These are phyloP conservation scores for Scutellaria minor DNA, from an alignment of 257 asterid species.

Conservation along the genomic window DNA sequence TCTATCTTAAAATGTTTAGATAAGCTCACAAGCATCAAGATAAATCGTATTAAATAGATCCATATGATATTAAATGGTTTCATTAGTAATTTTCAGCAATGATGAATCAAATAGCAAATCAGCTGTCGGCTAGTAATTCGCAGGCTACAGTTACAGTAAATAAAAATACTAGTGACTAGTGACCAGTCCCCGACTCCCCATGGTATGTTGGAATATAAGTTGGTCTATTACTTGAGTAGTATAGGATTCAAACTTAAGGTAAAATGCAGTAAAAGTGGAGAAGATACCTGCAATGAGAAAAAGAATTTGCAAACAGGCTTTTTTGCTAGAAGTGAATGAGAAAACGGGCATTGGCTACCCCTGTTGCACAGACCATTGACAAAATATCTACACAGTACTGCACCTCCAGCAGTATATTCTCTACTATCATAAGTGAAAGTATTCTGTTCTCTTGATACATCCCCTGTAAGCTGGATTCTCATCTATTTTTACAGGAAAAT, in stretches of 20 bases:
- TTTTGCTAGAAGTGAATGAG: constrained; percentile 73
- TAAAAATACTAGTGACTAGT: not conserved
- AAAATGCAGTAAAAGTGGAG: constrained; percentile 9
- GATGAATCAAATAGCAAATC: not conserved
- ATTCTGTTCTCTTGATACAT: constrained; percentile 45
- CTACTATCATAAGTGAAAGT: constrained; percentile 21
- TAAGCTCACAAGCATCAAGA: not conserved
- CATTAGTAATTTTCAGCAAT: not conserved
- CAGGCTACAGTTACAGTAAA: constrained; percentile 9
- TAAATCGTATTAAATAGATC: not conserved
- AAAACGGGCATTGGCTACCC: constrained; percentile 76
- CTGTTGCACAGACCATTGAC: constrained; percentile 70
- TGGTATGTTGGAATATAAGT: constrained; percentile 1
- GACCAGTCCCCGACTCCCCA: not conserved
- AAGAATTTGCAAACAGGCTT: constrained; percentile 77
- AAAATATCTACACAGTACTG: constrained; percentile 70
- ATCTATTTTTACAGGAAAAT: constrained; percentile 54
- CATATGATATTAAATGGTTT: not conserved
- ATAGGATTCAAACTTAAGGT: constrained; percentile 17
- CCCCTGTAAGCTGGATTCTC: constrained; percentile 60
- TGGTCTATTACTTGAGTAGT: not conserved
- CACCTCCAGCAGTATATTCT: constrained; percentile 40
- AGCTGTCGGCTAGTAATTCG: not conserved
- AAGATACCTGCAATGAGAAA: constrained; percentile 84
- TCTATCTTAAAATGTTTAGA: not conserved